phyloP scores from a whole-genome alignment of 805 yeast species.

The Metschnikowia kofuensis region DNA sequence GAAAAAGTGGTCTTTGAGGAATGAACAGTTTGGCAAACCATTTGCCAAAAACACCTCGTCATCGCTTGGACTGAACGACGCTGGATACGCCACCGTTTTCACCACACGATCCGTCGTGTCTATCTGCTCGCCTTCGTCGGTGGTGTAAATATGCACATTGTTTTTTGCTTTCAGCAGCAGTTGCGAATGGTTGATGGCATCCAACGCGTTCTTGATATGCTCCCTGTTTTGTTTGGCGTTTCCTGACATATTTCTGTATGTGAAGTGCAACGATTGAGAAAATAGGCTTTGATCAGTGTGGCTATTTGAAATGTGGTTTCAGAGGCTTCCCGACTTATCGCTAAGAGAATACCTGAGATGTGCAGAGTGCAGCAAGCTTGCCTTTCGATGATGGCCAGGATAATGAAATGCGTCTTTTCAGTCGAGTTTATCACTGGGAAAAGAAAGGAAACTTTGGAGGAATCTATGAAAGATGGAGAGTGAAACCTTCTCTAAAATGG shows the following conservation, averaged over 20 bases:
- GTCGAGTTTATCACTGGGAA: too few species aligned
- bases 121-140: slow-evolving; percentile 56
- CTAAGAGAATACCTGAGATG: too few species aligned
- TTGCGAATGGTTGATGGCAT: slow-evolving; percentile 41
- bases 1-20: slow-evolving; percentile 69
- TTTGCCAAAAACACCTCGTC: slow-evolving; percentile 58
- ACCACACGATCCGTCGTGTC: slow-evolving; percentile 60
- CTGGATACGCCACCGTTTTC: slow-evolving; percentile 62
- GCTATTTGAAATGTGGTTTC: too few species aligned
- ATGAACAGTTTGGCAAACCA: slow-evolving; percentile 71
- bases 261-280: not conserved
- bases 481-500: too few species aligned
- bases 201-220: slow-evolving; percentile 63
- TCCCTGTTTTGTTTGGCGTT: slow-evolving; percentile 16
- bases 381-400: too few species aligned
- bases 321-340: too few species aligned
- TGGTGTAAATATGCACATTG: slow-evolving; percentile 40
- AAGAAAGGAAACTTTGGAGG: too few species aligned
- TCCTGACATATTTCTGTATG: slow-evolving; percentile 4
- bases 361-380: too few species aligned
- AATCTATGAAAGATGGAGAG: too few species aligned
- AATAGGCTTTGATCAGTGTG: not conserved
- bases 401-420: too few species aligned
- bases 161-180: slow-evolving; percentile 11
- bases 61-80: slow-evolving; percentile 61